Base-by-base conservation (phyloP, 2,329 filamentous ascomycete species). In the Aspergillus sp. region DNA sequence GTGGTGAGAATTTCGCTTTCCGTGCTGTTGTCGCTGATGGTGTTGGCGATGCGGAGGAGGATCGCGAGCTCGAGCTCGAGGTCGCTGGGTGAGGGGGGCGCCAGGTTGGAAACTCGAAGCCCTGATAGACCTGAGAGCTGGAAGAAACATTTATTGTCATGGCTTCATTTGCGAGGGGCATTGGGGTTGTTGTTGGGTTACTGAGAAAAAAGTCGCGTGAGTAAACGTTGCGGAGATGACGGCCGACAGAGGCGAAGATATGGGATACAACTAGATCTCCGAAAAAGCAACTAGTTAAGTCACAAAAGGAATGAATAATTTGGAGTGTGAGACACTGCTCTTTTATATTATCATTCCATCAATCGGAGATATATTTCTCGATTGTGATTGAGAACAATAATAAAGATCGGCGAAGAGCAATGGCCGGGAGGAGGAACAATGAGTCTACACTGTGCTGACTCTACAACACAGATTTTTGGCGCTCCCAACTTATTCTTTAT, bases 31-130 rank as follows among this genome's bases (percentile, higher is more conserved):
- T 33, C 41, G 47, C 37, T 15, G 47, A 41, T 47, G 48, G 44
- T 37, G 49, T 43, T 46, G 49, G 43, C 41, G 19, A 19, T 39
- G 37, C 17, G 17, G 17, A 12, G 35, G 35, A 38, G 17, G 37
- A 39, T 20, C 15, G 10, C 7, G 37, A 35, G 33, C 13, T 35
- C 2, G 15, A n/a, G 52, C 17, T 49, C 6, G 33, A 12, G 10
- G 7, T 19, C 33, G 44, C 47, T 44, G 17, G 35, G 48, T 45
- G 48, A n/a, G 51, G 49, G 43, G 50, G 58, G 20, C 50, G 55
- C 54, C 56, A 59, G 53, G 49, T 52, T 38, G 49, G 44, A 19
- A 13, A 17, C 42, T 20, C 41, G 37, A 44, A 41, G n/a, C 3
- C 27, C 48, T 33, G 30, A 43, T 47, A n/a, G 41, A 43, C 37